Evolutionary conservation across 176 grass and related monocot species (phyloP).

Genomic region (Elaeis guineensis): DNA sequence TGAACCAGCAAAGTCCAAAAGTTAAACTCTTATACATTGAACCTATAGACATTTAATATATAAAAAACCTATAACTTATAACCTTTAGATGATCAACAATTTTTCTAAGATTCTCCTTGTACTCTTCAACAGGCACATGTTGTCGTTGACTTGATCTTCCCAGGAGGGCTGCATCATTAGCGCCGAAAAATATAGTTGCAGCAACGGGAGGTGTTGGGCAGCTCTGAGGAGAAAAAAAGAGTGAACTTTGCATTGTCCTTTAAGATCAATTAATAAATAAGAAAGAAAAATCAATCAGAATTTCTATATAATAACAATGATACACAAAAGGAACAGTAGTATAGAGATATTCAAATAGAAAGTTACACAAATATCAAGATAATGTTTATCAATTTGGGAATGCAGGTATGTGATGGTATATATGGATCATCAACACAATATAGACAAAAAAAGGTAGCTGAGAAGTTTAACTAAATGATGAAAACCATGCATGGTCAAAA

Average conservation of each 20-base stretch:
- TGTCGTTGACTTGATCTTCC: slow-evolving; percentile 47
- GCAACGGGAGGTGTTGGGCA: slow-evolving; percentile 22
- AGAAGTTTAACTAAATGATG: no score
- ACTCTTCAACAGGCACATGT: slow-evolving; percentile 65
- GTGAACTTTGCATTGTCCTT: no score
- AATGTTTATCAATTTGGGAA: no score
- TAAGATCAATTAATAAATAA: slow-evolving; percentile 3
- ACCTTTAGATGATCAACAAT: slow-evolving; percentile 73
- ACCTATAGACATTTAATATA: neutral
- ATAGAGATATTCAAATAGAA: no score
- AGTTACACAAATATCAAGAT: no score
- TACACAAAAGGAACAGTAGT: no score
- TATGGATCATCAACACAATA: no score
- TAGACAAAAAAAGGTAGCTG: no score
- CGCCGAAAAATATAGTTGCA: slow-evolving; percentile 76
- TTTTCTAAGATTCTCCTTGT: slow-evolving; percentile 59
- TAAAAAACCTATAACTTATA: neutral
- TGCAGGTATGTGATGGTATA: no score
- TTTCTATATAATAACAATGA: neutral
- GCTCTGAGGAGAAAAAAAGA: slow-evolving; percentile 29
- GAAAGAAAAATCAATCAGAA: neutral
- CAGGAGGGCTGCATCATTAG: slow-evolving; percentile 71
- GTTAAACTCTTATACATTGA: no score
- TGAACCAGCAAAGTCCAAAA: no score
- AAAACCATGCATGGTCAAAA: no score